phyloP scores from a whole-genome alignment of 2,329 filamentous ascomycete genomes.

The Pseudogymnoascus sp. region DNA sequence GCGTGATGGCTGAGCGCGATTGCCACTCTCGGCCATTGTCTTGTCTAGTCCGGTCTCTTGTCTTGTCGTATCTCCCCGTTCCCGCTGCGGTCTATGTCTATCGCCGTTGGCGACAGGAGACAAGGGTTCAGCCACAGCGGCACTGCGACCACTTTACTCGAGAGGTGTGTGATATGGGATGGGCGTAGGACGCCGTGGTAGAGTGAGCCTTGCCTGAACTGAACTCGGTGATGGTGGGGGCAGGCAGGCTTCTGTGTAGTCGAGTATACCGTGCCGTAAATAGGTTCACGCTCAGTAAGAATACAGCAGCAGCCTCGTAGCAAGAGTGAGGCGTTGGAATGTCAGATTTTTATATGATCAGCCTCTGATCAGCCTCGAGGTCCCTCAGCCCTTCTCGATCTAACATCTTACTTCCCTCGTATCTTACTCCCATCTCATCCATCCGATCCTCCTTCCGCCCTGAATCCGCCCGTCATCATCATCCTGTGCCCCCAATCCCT shows the following conservation, averaged over 20 bases:
- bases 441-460: background rate
- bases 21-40: background rate
- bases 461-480: background rate
- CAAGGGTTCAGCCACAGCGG: slow-evolving; percentile 1
- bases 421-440: background rate
- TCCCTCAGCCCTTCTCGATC: background rate
- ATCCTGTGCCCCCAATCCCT: background rate
- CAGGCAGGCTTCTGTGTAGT: background rate
- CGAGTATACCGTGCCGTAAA: background rate
- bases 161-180: background rate
- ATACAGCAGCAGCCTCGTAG: background rate
- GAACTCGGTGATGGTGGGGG: background rate
- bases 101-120: background rate
- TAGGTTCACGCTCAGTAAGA: background rate
- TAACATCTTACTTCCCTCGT: background rate
- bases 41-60: background rate
- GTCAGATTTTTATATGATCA: background rate
- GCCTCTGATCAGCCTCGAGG: background rate
- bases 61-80: background rate
- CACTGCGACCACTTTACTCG: background rate
- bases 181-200: background rate
- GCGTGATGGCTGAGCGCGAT: background rate
- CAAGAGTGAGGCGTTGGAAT: background rate
- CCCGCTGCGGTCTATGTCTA: background rate
- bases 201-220: background rate